Evolutionary conservation across 192 early-diverging fungal species (phyloP).

Genomic region (Lunasporangiospora selenospora): DNA sequence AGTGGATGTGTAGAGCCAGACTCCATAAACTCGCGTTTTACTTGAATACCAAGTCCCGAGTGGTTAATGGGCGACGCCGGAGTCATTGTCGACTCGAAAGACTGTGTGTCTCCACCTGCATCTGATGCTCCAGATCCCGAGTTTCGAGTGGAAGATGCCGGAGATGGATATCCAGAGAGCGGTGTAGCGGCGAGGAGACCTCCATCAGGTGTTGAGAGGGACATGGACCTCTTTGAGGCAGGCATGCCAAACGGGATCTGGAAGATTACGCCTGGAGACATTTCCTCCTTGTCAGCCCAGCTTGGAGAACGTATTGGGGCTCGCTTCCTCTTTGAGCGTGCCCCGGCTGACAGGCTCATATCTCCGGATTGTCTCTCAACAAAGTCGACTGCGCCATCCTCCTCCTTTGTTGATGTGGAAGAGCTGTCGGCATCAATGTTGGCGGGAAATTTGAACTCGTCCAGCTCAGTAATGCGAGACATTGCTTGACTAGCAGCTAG

Average conservation of each 20-base stretch:
- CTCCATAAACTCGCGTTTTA: conserved; percentile 20
- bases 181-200: neutral
- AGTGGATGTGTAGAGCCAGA: conserved; percentile 29
- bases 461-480: conserved; percentile 19
- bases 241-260: conserved; percentile 33
- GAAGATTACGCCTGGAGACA: conserved; percentile 36
- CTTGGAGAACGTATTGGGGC: conserved; percentile 37
- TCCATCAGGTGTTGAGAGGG: conserved; percentile 5
- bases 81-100: conserved; percentile 10
- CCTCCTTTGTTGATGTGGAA: neutral
- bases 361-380: no score
- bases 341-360: no score
- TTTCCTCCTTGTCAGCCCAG: conserved; percentile 13
- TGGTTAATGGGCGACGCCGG: conserved; percentile 24
- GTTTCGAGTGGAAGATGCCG: neutral
- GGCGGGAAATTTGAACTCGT: conserved; percentile 36
- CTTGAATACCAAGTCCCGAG: conserved; percentile 38
- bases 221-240: no score
- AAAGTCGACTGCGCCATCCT: conserved; percentile 9
- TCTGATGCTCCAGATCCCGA: no score
- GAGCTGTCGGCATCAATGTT: neutral
- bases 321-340: conserved; percentile 39
- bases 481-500: neutral
- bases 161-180: neutral
- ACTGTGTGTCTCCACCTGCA: no score